Base-by-base conservation (phyloP, 257 asterid genomes). In the Solanum corneliomulleri region DNA sequence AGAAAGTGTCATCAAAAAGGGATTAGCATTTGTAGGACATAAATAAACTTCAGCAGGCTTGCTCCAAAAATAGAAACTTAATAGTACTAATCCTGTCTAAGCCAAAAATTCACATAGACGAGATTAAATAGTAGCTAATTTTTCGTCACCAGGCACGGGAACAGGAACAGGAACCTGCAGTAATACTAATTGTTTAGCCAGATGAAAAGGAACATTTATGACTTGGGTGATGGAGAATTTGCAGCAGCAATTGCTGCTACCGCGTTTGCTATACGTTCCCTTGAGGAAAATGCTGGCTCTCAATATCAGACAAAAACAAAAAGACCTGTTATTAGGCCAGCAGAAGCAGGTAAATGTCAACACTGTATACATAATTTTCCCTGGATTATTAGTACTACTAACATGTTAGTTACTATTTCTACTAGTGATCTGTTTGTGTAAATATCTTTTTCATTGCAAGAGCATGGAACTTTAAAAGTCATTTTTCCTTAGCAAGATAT, bases 201-300 rank as follows among this genome's bases (percentile, higher is more conserved):
- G 1, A 81, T 81, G 85, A 81, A 52, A 29, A 16, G 20, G 35
- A 49, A 81, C 69, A 29, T 86, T 86, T 90, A 90, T 80, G 94
- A 90, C 11, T 81, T 86, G 3, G 92, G 89, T 13, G 94, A 91
- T 42, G 71, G 52, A 45, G 92, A 90, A 25, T 90, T 91, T 86
- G 95, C 94, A 33, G 83, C 93, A 9, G 94, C 96, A 66, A 39
- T 95, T 83, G 95, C 98, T 82, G 97, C 98, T 85, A 89, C 96
- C 31, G 95, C 95, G 14, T 66, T 90, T 85, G 96, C 95, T 62
- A 90, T 94, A 88, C 90, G 91, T 90, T 87, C 91, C 87, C 83
- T 90, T 49, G 92, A 87, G 62, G 93, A 89, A 87, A 18, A 42
- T 81, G 27, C 69, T 29, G 69, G 41, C 60, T 64, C 88, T 27